Percentiles rank a stretch among this genome's conserved stretches.
These are phyloP conservation scores for Alternaria rosae DNA, from an alignment of 2,329 filamentous ascomycete genomes.

Conservation along the genomic window DNA sequence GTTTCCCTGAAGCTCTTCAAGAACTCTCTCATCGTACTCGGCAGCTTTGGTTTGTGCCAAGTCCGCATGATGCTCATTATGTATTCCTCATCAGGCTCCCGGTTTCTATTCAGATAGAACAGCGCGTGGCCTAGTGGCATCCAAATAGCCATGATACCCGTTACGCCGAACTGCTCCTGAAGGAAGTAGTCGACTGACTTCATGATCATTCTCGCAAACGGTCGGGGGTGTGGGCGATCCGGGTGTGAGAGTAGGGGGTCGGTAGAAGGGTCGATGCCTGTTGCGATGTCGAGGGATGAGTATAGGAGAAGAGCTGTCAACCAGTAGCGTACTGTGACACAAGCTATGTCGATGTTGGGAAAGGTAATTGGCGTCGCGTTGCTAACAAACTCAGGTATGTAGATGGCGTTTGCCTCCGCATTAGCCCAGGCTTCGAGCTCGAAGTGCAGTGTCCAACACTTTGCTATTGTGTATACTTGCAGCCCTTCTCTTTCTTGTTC, in stretches of 20 bases:
- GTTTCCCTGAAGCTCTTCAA: constrained; percentile 27
- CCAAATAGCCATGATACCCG: constrained; percentile 25
- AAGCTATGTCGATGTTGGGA: constrained; percentile 23
- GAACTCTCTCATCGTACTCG: constrained; percentile 31
- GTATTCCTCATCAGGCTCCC: constrained; percentile 21
- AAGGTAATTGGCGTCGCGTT: constrained; percentile 22
- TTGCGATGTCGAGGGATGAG: constrained; percentile 23
- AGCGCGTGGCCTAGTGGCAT: constrained; percentile 34
- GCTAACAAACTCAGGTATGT: constrained; percentile 16
- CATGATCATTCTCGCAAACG: constrained; percentile 34
- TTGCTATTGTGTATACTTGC: constrained; percentile 13
- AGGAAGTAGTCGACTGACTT: constrained; percentile 35
- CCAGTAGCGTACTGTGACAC: constrained; percentile 37
- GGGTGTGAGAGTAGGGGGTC: constrained; percentile 17
- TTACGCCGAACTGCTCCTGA: constrained; percentile 26
- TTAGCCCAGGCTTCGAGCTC: constrained; percentile 29
- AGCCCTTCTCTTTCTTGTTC: constrained; percentile 8
- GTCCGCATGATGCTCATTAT: constrained; percentile 14
- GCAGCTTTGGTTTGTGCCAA: constrained; percentile 27
- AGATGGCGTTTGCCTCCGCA: constrained; percentile 19
- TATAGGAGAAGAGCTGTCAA: constrained; percentile 31
- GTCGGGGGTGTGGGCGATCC: constrained; percentile 27
- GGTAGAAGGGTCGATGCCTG: constrained; percentile 10
- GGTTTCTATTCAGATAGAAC: constrained; percentile 25
- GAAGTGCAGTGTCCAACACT: constrained; percentile 30